Evolutionary conservation across 2,329 filamentous ascomycete species (phyloP), one percentile per base, ranked within the genome.

Genomic region (Fusarium buharicum): DNA sequence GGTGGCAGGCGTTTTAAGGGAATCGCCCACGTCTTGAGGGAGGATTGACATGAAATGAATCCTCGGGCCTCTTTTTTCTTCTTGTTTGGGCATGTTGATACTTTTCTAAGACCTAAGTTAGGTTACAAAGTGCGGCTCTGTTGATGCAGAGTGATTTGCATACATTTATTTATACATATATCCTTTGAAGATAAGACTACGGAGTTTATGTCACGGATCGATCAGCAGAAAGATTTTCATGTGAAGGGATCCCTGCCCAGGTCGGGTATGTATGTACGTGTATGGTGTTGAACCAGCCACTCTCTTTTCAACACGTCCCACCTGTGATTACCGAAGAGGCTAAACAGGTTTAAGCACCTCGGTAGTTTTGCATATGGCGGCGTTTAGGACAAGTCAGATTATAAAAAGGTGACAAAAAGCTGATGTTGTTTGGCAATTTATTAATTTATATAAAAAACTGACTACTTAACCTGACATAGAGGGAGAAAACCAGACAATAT

Each of bases 1-100:
- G 64, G 67, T 46, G 64, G 53, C 45, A 66, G 68, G 68, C 68
- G 68, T 70, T 64, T 69, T 57, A 59, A 50, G 62, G 59, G 57
- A 58, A 53, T 58, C 49, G 48, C 43, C 59, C 36, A 38, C 51
- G 57, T 40, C 37, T 45, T 45, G 48, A 48, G 50, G 50, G 51
- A 57, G 66, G 68, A 65, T 63, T 70, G 59, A 54, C 53, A 70
- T 57, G 69, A 70, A 64, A 47, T 53, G 50, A 62, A 66, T 63
- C 68, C 66, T 59, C 55, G 33, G 50, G 44, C 50, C 49, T 63
- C 36, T 39, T 41, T 57, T 63, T 53, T 49, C 4, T 24, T 24
- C 8, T 24, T 37, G 3, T 48, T 37, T 55, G 47, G 48, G 61
- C 52, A 49, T 45, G 51, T 49, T 61, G 41, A 49, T 24, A 41